Conservation (phyloP, 2,329 filamentous ascomycete genomes). For the Ciborinia camelliae region DNA sequence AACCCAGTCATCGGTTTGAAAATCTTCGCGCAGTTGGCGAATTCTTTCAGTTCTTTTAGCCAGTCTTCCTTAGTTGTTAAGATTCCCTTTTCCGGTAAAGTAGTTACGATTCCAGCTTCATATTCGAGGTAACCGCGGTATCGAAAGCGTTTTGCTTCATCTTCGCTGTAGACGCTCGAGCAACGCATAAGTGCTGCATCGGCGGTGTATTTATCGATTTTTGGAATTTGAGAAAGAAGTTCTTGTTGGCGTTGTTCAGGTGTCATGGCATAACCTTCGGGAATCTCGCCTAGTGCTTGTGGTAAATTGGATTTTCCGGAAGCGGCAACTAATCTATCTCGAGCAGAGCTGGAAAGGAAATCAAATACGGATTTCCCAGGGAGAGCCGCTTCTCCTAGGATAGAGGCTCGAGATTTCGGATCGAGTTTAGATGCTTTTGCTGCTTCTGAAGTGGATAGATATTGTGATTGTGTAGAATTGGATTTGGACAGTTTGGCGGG, state of each 20-base stretch:
- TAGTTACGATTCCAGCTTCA: conserved; percentile 59
- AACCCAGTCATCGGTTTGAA: conserved; percentile 89
- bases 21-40: conserved; percentile 67
- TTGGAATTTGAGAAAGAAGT: conserved; percentile 57
- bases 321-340: conserved; percentile 70
- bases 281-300: conserved; percentile 70
- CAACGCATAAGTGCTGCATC: conserved; percentile 66
- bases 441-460: conserved; percentile 69
- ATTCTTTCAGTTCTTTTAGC: conserved; percentile 73
- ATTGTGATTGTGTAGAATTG: conserved; percentile 40
- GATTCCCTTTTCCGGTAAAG: conserved; percentile 50
- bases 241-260: conserved; percentile 60
- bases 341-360: conserved; percentile 74
- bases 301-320: conserved; percentile 78
- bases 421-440: conserved; percentile 75
- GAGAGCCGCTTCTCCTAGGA: conserved; percentile 76
- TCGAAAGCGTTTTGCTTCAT: conserved; percentile 72
- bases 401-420: conserved; percentile 69
- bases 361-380: conserved; percentile 96
- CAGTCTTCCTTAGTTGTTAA: conserved; percentile 65
- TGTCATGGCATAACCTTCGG: conserved; percentile 59
- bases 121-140: conserved; percentile 81
- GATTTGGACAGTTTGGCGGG: conserved; percentile 51
- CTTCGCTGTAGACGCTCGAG: conserved; percentile 71
- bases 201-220: conserved; percentile 63